phyloP scores from a whole-genome alignment of 306 rosid species.

The Lathyrus oleraceus region DNA sequence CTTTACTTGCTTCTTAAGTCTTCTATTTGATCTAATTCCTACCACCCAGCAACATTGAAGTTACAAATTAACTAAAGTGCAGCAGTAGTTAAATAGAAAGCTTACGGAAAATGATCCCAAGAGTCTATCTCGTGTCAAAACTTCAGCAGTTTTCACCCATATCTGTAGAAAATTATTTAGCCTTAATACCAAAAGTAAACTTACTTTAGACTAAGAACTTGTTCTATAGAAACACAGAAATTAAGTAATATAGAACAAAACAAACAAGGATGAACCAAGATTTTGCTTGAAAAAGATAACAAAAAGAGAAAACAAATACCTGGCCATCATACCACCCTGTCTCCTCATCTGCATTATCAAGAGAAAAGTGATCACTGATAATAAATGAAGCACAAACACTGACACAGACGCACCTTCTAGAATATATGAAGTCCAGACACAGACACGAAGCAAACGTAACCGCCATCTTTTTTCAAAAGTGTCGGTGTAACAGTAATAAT shows the following conservation, averaged over 20 bases:
- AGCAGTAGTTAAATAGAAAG: slow-evolving; percentile 15
- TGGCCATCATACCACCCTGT: slow-evolving; percentile 99
- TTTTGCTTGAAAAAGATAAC: not conserved
- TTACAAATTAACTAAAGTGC: not conserved
- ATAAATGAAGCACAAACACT: too few species aligned
- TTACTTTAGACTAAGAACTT: slow-evolving; percentile 9
- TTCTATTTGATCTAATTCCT: not conserved
- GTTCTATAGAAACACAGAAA: not conserved
- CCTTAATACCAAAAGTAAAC: slow-evolving; percentile 25
- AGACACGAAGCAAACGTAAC: too few species aligned
- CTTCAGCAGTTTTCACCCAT: slow-evolving; percentile 93
- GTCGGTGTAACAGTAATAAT: too few species aligned
- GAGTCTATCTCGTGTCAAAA: slow-evolving; percentile 90
- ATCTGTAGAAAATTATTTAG: slow-evolving; percentile 51
- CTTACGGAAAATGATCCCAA: slow-evolving; percentile 94
- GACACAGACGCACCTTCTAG: too few species aligned
- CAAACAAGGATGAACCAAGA: slow-evolving; percentile 1
- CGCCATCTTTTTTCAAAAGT: too few species aligned
- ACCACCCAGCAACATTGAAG: not conserved
- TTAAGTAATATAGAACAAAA: not conserved
- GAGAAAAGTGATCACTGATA: slow-evolving; percentile 7
- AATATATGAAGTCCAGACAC: too few species aligned
- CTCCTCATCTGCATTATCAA: slow-evolving; percentile 77
- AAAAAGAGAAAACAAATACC: slow-evolving; percentile 42
- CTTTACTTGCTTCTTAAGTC: too few species aligned